Conservation (phyloP, 2,329 filamentous ascomycete genomes). For the Cladosporium phlei region DNA sequence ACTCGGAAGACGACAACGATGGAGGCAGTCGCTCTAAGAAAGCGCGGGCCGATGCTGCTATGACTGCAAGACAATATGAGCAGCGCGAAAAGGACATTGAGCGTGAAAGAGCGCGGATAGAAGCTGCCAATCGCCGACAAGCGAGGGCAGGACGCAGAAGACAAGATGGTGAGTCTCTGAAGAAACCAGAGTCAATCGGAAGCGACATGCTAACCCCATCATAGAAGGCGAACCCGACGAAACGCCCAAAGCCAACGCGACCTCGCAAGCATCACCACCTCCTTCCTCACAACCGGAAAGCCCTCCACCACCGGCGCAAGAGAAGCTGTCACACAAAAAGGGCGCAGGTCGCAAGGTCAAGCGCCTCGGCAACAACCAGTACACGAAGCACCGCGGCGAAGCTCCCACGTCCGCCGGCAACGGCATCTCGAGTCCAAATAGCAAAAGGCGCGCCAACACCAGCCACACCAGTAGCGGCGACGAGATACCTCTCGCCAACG, state of each 20-base stretch:
- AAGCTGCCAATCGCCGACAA: slow-evolving; percentile 75
- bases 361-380: slow-evolving; percentile 73
- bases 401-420: slow-evolving; percentile 44
- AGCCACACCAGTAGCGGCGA: slow-evolving; percentile 26
- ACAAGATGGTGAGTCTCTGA: slow-evolving; percentile 61
- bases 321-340: slow-evolving; percentile 56
- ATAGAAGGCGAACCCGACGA: slow-evolving; percentile 62
- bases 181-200: neutral
- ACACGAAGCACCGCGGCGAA: slow-evolving; percentile 67
- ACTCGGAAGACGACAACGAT: slow-evolving; percentile 65
- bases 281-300: slow-evolving; percentile 40
- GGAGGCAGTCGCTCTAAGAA: slow-evolving; percentile 32
- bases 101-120: slow-evolving; percentile 65
- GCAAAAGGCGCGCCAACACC: slow-evolving; percentile 30
- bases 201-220: slow-evolving; percentile 39
- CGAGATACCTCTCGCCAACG: slow-evolving; percentile 16
- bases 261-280: slow-evolving; percentile 32
- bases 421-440: slow-evolving; percentile 47
- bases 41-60: slow-evolving; percentile 42
- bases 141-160: slow-evolving; percentile 75
- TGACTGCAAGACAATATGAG: slow-evolving; percentile 56
- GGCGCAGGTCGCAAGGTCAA: slow-evolving; percentile 52
- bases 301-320: slow-evolving; percentile 30
- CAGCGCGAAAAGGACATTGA: slow-evolving; percentile 62
- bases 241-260: slow-evolving; percentile 47